These are phyloP conservation scores for Apiotrichum domesticum DNA, from an alignment of 1,284 basidiomycete species.

Conservation along the genomic window DNA sequence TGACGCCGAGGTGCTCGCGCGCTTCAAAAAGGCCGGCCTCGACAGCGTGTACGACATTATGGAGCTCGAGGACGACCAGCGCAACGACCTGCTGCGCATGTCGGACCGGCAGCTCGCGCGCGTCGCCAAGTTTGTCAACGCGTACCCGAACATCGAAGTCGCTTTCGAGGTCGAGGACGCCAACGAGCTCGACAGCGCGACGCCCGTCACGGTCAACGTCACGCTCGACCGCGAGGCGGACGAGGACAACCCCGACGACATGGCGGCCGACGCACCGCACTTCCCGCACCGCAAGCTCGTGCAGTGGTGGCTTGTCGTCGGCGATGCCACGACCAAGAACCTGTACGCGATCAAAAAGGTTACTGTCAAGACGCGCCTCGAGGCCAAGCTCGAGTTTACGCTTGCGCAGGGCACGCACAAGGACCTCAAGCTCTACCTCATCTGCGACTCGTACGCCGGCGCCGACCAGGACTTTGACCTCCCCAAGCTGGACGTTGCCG, in stretches of 20 bases:
- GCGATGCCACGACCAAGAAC: conserved; percentile 61
- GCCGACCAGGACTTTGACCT: conserved; percentile 84
- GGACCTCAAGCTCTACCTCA: conserved; percentile 75
- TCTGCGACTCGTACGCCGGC: conserved; percentile 85
- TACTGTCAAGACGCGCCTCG: conserved; percentile 71
- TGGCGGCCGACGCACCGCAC: conserved; percentile 80
- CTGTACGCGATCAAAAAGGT: conserved; percentile 92
- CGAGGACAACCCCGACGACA: conserved; percentile 63
- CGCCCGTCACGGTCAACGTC: conserved; percentile 76
- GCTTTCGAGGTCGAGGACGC: conserved; percentile 65
- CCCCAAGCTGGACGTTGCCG: conserved; percentile 71
- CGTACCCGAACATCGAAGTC: conserved; percentile 89
- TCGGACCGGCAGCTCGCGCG: conserved; percentile 68
- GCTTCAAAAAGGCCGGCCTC: conserved; percentile 73
- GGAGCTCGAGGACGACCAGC: conserved; percentile 89
- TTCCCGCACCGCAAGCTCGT: conserved; percentile 86
- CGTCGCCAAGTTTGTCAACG: conserved; percentile 89
- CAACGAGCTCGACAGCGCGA: conserved; percentile 73
- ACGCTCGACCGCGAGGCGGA: conserved; percentile 75
- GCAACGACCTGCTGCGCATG: conserved; percentile 79
- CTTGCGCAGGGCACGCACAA: conserved; percentile 71
- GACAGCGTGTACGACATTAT: conserved; percentile 92
- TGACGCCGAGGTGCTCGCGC: conserved; percentile 73
- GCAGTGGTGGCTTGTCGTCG: conserved; percentile 96
- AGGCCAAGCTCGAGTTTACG: conserved; percentile 81